Evolutionary conservation across 2,329 filamentous ascomycete species (phyloP), one percentile per base, ranked within the genome.

Genomic region (Aspergillus sojae): DNA sequence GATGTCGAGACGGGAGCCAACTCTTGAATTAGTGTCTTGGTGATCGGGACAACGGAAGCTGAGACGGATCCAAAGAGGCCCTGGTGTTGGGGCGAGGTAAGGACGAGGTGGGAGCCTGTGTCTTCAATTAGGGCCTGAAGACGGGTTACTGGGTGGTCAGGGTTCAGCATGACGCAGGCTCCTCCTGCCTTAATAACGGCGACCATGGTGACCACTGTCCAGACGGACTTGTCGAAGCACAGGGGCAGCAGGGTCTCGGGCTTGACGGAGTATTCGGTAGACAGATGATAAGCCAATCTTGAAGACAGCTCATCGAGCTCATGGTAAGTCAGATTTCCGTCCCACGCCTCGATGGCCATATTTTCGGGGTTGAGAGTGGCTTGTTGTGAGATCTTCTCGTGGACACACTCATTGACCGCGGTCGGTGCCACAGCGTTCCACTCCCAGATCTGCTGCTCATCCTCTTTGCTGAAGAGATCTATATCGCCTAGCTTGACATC

Each of bases 271-370:
- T 54, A 54, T 16, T 26, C 6, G 11, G 23, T 23, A 10, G 36
- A 23, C 10, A 60, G 36, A 23, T 56, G 48, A 14, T 16, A 36
- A 21, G 60, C 60, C 14, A 61, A 23, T 19, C 32, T 67, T 30
- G 76, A 68, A 48, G 75, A 71, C 26, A 79, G 71, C 10, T 66
- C 70, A 10, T 73, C 69, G 7, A 74, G 58, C 57, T 73, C 57
- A 16, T n/a, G 28, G 55, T 71, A 74, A 1, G 67, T 69, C 28
- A 73, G 53, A 5, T 57, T 36, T 41, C 72, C 72, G 58, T 74
- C 72, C 72, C 72, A 74, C 14, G 71, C 68, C 48, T 59, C 55
- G 28, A 72, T 62, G 6, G 71, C 71, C 21, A 60, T 54, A 14
- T 54, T 46, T n/a, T 58, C 48, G 12, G 65, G 65, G 7, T 41